Base-by-base conservation (phyloP, 148 eudicot species). In the Cornus kousa region DNA sequence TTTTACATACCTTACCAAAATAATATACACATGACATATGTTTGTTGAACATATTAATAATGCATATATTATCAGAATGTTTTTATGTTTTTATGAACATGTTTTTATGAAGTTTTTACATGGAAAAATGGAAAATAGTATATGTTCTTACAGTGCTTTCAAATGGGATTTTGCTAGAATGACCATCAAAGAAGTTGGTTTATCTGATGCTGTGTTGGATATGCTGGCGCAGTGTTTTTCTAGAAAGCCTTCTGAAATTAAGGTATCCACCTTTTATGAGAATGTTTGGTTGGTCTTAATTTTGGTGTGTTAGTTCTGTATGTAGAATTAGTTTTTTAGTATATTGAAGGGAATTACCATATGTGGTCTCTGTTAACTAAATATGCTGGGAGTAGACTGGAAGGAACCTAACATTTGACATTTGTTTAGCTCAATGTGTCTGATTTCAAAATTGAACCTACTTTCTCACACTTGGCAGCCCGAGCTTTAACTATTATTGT, bases 231-330 rank as follows among this genome's bases (percentile, higher is more conserved):
- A 92, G 77, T 87, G 89, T 83, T 84, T 97, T 24, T 87, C 93
- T 74, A 91, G 86, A 82, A 94, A 91, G 83, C 91, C 99, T 74
- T 53, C 76, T 82, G 99, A 97, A 78, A 57, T 97, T 81, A 87
- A 87, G 99, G 99, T 88, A 85, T 62, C 70, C 84, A 75, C 65
- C 73, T 78, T 31, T 24, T 24, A 37, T 72, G 69, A 32, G 28
- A 53, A 60, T 37, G 31, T 71, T 66, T 11, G 14, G 8, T 76
- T 28, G 55, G 50, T 67, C 14, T 35, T 72, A 65, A 39, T 64
- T 10, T 33, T 62, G 32, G 8, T 76, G 48, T 75, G 39, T 43
- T 53, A 19, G 22, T 62, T 62, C 3, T 62, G 19, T 62, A 4
- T 43, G 48, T 4, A 43, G 48, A 43, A 43, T 43, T 43, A 43